Percentiles rank a stretch among this genome's conserved stretches.
Evolutionary conservation across 108 stramenopile genomes (phyloP).

Genomic region (Cyclotella baltica): DNA sequence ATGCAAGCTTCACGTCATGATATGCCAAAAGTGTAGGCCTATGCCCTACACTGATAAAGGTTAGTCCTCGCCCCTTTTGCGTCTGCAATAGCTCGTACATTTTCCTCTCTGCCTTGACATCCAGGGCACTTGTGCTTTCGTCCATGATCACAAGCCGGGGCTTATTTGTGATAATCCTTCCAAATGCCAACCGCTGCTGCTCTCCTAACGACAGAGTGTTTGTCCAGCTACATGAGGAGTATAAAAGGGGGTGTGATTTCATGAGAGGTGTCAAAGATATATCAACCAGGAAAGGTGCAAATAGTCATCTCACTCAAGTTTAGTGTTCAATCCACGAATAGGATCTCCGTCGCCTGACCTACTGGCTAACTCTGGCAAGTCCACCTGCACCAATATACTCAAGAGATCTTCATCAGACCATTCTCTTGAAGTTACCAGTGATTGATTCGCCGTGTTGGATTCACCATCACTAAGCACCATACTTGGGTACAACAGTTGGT

Average conservation of each 20-base stretch:
- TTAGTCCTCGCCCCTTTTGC: neutral
- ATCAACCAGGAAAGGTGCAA: neutral
- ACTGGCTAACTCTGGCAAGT: slow-evolving; percentile 54
- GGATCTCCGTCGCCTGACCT: slow-evolving; percentile 60
- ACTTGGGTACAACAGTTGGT: slow-evolving; percentile 81
- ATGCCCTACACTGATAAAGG: slow-evolving; percentile 85
- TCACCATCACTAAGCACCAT: slow-evolving; percentile 18
- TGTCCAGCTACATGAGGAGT: neutral
- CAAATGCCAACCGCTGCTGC: slow-evolving; percentile 81
- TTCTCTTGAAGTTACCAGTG: slow-evolving; percentile 29
- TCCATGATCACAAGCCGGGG: slow-evolving; percentile 77
- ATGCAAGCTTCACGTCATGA: slow-evolving; percentile 69
- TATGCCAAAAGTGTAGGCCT: slow-evolving; percentile 73
- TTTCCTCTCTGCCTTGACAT: slow-evolving; percentile 63
- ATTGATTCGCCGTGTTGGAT: neutral
- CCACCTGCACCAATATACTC: slow-evolving; percentile 44
- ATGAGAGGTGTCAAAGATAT: neutral
- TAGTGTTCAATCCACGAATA: slow-evolving; percentile 46
- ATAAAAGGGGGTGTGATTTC: neutral
- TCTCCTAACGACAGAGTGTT: slow-evolving; percentile 80
- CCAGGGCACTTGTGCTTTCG: slow-evolving; percentile 81
- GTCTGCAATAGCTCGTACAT: slow-evolving; percentile 67
- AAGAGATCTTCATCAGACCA: slow-evolving; percentile 51
- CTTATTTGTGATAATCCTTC: slow-evolving; percentile 63
- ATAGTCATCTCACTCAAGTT: slow-evolving; percentile 58